Conservation (phyloP, 345 rosid genomes). For the Psidium friedrichsthalianum region DNA sequence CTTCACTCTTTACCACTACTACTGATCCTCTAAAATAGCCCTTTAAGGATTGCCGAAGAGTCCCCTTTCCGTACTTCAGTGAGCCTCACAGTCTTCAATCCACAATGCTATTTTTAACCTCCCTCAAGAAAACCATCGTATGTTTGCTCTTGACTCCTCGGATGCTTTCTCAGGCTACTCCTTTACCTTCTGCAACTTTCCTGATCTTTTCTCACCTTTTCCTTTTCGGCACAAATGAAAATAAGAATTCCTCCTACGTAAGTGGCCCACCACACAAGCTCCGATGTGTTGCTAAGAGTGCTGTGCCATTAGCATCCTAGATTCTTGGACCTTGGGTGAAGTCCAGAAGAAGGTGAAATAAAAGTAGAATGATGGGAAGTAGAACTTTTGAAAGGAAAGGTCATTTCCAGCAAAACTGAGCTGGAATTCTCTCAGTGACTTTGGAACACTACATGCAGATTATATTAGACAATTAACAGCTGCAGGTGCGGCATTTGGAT, state of each 20-base stretch:
- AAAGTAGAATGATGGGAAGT: conserved; percentile 16
- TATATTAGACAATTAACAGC: conserved; percentile 46
- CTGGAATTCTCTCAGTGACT: conserved; percentile 45
- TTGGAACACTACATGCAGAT: conserved; percentile 44
- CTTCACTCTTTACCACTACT: conserved; percentile 86
- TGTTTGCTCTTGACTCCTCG: conserved; percentile 75
- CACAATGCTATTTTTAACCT: conserved; percentile 73
- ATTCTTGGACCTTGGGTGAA: conserved; percentile 15
- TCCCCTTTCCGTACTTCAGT: conserved; percentile 98
- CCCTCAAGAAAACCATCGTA: conserved; percentile 82
- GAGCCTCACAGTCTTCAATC: conserved; percentile 95
- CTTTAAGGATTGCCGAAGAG: conserved; percentile 86
- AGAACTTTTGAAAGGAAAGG: conserved; percentile 15
- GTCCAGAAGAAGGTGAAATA: conserved; percentile 13
- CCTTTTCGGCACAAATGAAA: conserved; percentile 45
- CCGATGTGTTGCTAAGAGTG: conserved; percentile 37
- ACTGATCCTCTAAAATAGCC: conserved; percentile 69
- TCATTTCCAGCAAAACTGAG: conserved; percentile 63
- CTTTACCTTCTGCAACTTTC: conserved; percentile 49
- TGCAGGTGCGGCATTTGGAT: conserved; percentile 43
- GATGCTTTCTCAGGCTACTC: conserved; percentile 82
- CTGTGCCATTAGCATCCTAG: conserved; percentile 30
- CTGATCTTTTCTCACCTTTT: too few relatives aligned
- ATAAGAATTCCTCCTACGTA: conserved; percentile 29
- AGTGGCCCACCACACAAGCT: conserved; percentile 32